Base-by-base conservation (phyloP, 2,329 filamentous ascomycete genomes). In the Botrytis galanthina region DNA sequence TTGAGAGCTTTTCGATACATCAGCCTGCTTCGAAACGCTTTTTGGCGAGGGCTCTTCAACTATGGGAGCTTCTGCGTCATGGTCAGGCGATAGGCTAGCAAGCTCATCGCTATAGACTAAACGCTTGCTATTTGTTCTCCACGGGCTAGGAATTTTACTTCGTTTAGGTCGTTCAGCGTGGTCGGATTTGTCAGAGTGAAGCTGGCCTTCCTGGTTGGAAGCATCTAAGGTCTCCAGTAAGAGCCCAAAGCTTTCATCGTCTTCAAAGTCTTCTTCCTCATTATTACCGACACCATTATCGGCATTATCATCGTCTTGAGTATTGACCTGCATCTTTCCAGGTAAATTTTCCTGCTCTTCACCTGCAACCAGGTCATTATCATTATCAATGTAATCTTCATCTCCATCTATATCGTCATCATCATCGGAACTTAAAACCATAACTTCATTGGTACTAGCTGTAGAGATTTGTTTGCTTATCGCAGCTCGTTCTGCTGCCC, bases 221-320 rank as follows among this genome's bases (percentile, higher is more conserved):
- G 80, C 80, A 61, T 80, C 79, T 42, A 81, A 71, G 20, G 80
- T 81, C 62, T 81, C 80, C 22, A 81, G 72, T 26, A 81, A 67
- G 26, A 81, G 73, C 9, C 76, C 79, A 71, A 80, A 80, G 35
- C 78, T 79, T 60, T 81, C 79, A 63, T 78, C 78, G 26, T 79
- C 78, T 20, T 78, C 75, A n/a, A 77, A 73, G 1, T 54, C 74
- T 42, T 60, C 74, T 42, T 54, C 12, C 18, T 59, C 54, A 12
- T 71, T 16, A 20, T 29, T 26, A 48, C 42, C 51, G 51, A 57
- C 35, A 22, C 39, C 37, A 14, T 26, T 32, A 29, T 63, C n/a
- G 14, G 26, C 35, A n/a, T 51, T 37, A 14, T 26, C 26, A 44
- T 60, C 26, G 29, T 14, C 70, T 42, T 57, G 37, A 59, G 8